These are phyloP conservation scores for Vitellaria paradoxa DNA, from an alignment of 179 eudicot species.

Conservation along the genomic window DNA sequence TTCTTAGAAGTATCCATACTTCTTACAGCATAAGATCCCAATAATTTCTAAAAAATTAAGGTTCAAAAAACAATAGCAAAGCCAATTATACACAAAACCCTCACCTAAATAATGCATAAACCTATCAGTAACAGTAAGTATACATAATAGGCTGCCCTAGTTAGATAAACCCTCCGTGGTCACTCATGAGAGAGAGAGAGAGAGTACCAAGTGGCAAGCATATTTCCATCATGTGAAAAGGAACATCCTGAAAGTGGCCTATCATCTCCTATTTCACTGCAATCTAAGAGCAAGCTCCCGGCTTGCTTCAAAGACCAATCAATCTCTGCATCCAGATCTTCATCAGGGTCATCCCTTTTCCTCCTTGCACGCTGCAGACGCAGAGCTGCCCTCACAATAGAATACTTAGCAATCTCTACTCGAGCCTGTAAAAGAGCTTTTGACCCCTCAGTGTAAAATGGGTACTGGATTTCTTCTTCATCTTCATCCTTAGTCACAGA, in stretches of 20 bases:
- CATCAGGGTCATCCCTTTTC: constrained; percentile 91
- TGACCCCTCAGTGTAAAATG: constrained; percentile 84
- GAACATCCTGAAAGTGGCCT: constrained; percentile 91
- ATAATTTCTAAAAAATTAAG: background rate
- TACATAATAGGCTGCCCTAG: background rate
- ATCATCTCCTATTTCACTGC: constrained; percentile 93
- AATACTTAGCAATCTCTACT: constrained; percentile 59
- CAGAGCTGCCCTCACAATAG: constrained; percentile 56
- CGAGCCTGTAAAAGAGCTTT: constrained; percentile 63
- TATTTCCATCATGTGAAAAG: constrained; percentile 66
- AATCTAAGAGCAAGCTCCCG: constrained; percentile 54
- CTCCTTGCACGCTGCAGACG: constrained; percentile 74
- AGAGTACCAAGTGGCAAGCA: constrained; percentile 86
- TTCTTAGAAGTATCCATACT: too few relatives aligned
- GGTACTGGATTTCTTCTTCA: constrained; percentile 73
- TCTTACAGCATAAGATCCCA: background rate
- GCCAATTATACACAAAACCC: background rate
- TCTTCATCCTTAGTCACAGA: constrained; percentile 39
- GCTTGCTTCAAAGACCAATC: constrained; percentile 80
- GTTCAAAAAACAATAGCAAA: background rate
- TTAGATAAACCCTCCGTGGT: background rate
- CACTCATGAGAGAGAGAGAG: background rate
- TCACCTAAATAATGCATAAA: background rate
- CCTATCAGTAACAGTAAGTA: background rate
- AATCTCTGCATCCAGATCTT: constrained; percentile 84